A percentile compares a stretch with the other conserved stretches of the same genome.
Evolutionary conservation across 768 basidiomycete species (phyloP).

Genomic region (Lactarius sanguifluus): DNA sequence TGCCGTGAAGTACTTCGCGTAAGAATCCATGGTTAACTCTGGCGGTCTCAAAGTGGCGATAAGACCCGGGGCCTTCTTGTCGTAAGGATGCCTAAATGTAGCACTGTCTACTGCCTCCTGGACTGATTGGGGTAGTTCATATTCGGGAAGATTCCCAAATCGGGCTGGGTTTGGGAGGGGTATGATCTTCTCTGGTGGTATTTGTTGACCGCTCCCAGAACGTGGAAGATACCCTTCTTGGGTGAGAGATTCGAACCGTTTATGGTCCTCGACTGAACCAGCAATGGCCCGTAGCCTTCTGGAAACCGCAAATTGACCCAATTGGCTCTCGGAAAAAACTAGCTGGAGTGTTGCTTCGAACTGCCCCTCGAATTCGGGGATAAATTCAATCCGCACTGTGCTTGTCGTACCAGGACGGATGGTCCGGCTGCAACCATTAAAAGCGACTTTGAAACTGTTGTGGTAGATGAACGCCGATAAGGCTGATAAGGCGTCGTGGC

Average conservation of each 20-base stretch:
- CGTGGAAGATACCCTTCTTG: background rate
- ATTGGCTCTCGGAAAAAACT: slow-evolving; percentile 11
- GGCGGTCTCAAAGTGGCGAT: background rate
- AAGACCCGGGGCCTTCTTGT: background rate
- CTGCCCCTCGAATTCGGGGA: slow-evolving; percentile 17
- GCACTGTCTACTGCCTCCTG: background rate
- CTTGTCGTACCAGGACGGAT: slow-evolving; percentile 18
- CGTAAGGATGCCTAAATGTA: background rate
- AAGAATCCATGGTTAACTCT: slow-evolving; percentile 1
- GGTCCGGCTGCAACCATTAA: slow-evolving; percentile 4
- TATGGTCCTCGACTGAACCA: slow-evolving; percentile 17
- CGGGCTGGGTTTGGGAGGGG: background rate
- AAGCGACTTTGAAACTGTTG: slow-evolving; percentile 10
- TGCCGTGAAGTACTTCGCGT: slow-evolving; percentile 8
- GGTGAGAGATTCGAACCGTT: slow-evolving; percentile 1
- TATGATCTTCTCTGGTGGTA: slow-evolving; percentile 8
- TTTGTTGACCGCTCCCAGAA: background rate
- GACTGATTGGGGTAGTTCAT: slow-evolving; percentile 3
- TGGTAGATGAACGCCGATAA: background rate
- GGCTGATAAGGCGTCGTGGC: background rate
- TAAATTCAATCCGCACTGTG: slow-evolving; percentile 6
- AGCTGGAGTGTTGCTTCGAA: slow-evolving; percentile 19
- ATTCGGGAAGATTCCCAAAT: slow-evolving; percentile 9
- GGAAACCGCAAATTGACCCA: slow-evolving; percentile 6
- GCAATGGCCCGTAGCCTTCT: slow-evolving; percentile 12